These are phyloP conservation scores for Vitis hybrid DNA, from an alignment of 177 flowering plant genomes.

Conservation along the genomic window DNA sequence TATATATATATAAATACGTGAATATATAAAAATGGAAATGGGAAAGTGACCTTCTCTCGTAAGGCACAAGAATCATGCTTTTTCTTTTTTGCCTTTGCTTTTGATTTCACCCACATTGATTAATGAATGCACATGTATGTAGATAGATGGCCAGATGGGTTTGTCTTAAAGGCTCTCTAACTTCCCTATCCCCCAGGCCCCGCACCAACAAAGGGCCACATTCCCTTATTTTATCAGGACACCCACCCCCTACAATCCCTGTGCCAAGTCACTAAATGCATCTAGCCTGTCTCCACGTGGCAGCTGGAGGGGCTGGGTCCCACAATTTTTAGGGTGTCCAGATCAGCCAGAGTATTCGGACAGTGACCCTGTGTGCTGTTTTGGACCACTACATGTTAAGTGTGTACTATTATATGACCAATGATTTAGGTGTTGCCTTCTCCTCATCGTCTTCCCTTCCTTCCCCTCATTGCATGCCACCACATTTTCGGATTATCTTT, in stretches of 20 bases:
- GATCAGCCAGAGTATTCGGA: background rate
- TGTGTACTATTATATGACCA: background rate
- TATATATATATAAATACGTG: conserved; percentile 10
- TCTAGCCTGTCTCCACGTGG: conserved; percentile 23
- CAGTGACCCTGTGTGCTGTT: background rate
- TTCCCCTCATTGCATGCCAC: no score
- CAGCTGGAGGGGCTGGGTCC: conserved; percentile 7
- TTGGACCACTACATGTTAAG: background rate
- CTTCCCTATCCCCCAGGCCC: conserved; percentile 12
- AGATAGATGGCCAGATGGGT: conserved; percentile 34
- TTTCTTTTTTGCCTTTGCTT: conserved; percentile 19
- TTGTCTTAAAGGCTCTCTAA: conserved; percentile 42
- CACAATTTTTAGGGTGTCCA: conserved; percentile 8
- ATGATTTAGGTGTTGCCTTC: no score
- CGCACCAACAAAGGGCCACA: background rate
- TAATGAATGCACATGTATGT: conserved; percentile 42
- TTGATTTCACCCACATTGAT: conserved; percentile 21
- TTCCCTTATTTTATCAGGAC: background rate
- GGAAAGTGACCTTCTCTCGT: conserved; percentile 37
- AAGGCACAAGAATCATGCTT: conserved; percentile 56
- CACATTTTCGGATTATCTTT: no score
- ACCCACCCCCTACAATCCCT: background rate
- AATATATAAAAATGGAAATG: conserved; percentile 14
- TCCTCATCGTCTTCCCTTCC: no score
- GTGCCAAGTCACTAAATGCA: conserved; percentile 27